phyloP scores from a whole-genome alignment of 768 basidiomycete genomes.

The Auricularia auricula-judae region DNA sequence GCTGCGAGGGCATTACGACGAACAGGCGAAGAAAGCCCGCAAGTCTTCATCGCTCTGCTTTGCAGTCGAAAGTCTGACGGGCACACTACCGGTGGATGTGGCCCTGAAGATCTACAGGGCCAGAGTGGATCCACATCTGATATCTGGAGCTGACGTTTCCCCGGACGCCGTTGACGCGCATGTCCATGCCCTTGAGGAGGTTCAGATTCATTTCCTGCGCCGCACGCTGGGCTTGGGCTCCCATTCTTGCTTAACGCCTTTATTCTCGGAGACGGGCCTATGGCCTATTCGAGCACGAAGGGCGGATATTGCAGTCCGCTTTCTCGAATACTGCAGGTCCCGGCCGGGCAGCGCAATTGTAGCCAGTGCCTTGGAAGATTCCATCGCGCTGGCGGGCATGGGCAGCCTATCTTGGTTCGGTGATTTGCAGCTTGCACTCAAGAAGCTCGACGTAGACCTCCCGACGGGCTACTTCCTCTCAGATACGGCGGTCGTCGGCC shows the following conservation, averaged over 20 bases:
- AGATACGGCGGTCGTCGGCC: not conserved
- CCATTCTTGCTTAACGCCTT: constrained; percentile 8
- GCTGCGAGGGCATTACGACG: constrained; percentile 4
- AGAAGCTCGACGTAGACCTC: not conserved
- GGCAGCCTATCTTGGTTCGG: not conserved
- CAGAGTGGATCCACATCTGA: constrained; percentile 11
- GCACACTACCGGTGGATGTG: constrained; percentile 3
- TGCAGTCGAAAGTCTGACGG: constrained; percentile 11
- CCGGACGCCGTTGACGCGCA: constrained; percentile 4
- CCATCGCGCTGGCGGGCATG: not conserved
- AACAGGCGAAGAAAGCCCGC: constrained; percentile 8
- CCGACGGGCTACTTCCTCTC: not conserved
- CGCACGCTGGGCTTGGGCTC: constrained; percentile 14
- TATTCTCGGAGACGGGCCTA: constrained; percentile 18
- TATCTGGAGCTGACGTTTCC: constrained; percentile 5
- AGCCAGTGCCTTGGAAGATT: not conserved
- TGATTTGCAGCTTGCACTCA: not conserved
- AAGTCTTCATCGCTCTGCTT: constrained; percentile 11
- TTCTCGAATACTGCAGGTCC: constrained; percentile 8
- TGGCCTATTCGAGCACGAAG: constrained; percentile 14
- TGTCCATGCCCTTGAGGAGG: constrained; percentile 6
- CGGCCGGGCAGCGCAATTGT: not conserved
- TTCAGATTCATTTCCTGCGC: constrained; percentile 15
- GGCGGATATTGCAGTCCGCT: constrained; percentile 10
- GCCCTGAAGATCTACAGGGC: constrained; percentile 9